Conservation (phyloP, 2,329 filamentous ascomycete genomes). For the Aspergillus hiratsukae region DNA sequence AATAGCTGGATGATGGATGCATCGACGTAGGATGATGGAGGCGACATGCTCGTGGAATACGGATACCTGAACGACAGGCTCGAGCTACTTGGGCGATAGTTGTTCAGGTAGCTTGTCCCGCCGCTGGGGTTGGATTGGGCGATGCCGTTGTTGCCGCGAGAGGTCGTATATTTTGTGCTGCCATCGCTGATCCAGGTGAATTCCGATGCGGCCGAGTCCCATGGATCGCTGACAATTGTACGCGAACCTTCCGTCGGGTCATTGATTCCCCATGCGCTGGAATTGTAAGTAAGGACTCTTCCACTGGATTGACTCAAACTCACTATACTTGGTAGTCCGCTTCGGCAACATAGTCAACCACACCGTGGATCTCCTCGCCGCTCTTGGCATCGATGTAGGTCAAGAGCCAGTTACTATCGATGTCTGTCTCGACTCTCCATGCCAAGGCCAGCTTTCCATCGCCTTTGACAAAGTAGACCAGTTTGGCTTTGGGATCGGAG, state of each 20-base stretch:
- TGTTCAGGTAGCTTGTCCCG: conserved; percentile 3
- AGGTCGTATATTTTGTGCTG: conserved; percentile 7
- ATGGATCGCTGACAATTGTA: conserved; percentile 7
- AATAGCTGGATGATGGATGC: conserved; percentile 15
- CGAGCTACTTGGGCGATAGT: conserved; percentile 7
- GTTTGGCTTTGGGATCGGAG: conserved; percentile 9
- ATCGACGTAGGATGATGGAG: conserved; percentile 9
- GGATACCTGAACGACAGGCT: conserved; percentile 8
- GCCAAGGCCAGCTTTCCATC: conserved; percentile 5
- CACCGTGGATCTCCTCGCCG: conserved; percentile 6
- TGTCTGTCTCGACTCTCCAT: conserved; percentile 13
- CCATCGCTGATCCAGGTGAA: conserved; percentile 15
- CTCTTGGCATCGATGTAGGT: conserved; percentile 11
- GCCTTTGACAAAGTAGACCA: conserved; percentile 10
- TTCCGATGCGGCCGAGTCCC: conserved; percentile 7
- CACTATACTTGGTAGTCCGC: conserved; percentile 14
- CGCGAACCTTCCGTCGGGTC: conserved; percentile 12
- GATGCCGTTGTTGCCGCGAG: conserved; percentile 13
- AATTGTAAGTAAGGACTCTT: not conserved
- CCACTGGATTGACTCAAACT: not conserved
- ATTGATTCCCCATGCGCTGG: conserved; percentile 11
- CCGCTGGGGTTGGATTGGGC: conserved; percentile 12
- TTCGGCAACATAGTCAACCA: conserved; percentile 12
- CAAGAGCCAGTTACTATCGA: conserved; percentile 11
- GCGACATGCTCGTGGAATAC: conserved; percentile 3